Evolutionary conservation across 495 filamentous ascomycete genomes (phyloP).

Genomic region (Xylaria nigripes): DNA sequence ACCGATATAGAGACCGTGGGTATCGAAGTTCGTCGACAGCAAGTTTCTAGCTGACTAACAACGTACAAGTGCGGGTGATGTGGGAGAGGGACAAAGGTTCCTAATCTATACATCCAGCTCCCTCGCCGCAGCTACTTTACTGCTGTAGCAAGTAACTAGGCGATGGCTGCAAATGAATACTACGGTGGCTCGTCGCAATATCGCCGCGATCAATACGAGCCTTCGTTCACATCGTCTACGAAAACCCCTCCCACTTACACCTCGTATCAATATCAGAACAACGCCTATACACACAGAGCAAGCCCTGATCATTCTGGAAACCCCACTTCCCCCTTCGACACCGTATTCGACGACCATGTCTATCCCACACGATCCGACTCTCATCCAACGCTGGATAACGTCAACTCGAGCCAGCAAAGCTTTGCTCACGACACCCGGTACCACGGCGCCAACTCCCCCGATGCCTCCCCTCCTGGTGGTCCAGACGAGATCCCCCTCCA

Average conservation of each 20-base stretch:
- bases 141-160: not conserved
- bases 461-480: conserved; percentile 28
- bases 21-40: no score
- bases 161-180: conserved; percentile 79
- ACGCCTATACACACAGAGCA: conserved; percentile 31
- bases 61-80: no score
- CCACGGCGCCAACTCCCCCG: conserved; percentile 39
- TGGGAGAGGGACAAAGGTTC: no score
- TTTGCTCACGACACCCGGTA: conserved; percentile 48
- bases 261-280: conserved; percentile 7
- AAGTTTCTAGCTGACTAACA: no score
- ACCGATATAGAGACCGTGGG: no score
- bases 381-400: conserved; percentile 16
- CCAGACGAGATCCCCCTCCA: conserved; percentile 62
- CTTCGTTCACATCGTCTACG: conserved; percentile 15
- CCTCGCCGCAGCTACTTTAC: not conserved
- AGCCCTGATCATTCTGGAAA: not conserved
- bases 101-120: not conserved
- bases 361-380: conserved; percentile 46
- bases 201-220: conserved; percentile 17
- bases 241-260: conserved; percentile 24
- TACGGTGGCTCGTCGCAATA: conserved; percentile 48
- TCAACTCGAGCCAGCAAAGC: conserved; percentile 31
- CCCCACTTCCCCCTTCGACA: conserved; percentile 44
- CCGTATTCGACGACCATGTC: conserved; percentile 53